Evolutionary conservation across 192 early-diverging fungal species (phyloP).

Genomic region (Spizellomyces punctatus): DNA sequence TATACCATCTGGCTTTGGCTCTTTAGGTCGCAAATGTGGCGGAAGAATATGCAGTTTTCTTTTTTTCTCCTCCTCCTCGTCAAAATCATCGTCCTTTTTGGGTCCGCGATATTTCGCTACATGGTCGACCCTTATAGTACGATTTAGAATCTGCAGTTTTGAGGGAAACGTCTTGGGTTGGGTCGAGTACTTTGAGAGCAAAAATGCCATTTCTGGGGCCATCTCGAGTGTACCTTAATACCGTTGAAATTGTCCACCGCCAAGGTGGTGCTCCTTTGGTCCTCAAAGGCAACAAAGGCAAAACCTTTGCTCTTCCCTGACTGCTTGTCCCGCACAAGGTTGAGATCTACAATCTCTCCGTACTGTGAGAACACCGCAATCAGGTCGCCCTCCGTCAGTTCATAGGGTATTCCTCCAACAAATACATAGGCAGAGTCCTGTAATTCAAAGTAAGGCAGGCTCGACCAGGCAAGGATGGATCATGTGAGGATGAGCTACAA

Average conservation of each 20-base stretch:
- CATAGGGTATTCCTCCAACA: constrained; percentile 78
- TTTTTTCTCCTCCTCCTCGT: constrained; percentile 34
- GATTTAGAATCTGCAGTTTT: constrained; percentile 22
- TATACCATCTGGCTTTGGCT: constrained; percentile 10
- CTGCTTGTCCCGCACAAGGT: constrained; percentile 82
- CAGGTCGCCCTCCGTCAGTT: constrained; percentile 91
- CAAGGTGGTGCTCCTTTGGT: constrained; percentile 86
- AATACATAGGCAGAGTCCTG: constrained; percentile 86
- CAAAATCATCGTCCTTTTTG: constrained; percentile 47
- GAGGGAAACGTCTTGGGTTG: background rate
- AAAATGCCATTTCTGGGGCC: background rate
- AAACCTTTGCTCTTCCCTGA: constrained; percentile 87
- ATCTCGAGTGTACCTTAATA: constrained; percentile 30
- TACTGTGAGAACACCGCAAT: constrained; percentile 93
- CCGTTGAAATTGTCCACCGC: constrained; percentile 97
- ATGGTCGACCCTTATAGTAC: constrained; percentile 48
- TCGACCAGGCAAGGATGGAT: background rate
- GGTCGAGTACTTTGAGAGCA: background rate
- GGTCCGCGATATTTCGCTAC: constrained; percentile 40
- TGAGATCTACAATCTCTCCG: constrained; percentile 90
- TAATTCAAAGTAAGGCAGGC: constrained; percentile 10
- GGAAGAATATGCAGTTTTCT: constrained; percentile 43
- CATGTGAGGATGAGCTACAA: constrained; percentile 5
- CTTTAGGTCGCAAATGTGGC: constrained; percentile 39
- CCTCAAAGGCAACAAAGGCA: constrained; percentile 89